Conservation (phyloP, 805 yeast genomes). For the Candida patagonica region DNA sequence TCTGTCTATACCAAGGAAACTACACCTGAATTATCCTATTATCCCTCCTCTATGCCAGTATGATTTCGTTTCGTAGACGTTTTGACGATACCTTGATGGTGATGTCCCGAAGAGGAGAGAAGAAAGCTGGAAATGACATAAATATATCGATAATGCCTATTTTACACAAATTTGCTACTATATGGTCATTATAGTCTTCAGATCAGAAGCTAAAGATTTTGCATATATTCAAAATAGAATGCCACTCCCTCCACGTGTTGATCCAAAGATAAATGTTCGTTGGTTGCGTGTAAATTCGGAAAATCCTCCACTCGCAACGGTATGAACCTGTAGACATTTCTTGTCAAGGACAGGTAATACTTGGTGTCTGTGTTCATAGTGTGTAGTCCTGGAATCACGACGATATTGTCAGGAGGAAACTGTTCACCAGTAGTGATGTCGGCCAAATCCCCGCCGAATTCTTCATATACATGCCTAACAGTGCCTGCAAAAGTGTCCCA, state of each 20-base stretch:
- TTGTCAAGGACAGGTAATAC: slow-evolving; percentile 53
- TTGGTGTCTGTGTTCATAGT: slow-evolving; percentile 67
- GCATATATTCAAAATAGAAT: slow-evolving; percentile 25
- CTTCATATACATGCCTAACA: slow-evolving; percentile 53
- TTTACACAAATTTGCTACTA: slow-evolving; percentile 1
- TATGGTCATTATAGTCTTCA: not conserved
- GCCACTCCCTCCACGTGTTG: slow-evolving; percentile 39
- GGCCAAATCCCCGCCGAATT: slow-evolving; percentile 28
- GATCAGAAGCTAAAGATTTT: slow-evolving; percentile 5
- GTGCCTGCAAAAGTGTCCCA: slow-evolving; percentile 58
- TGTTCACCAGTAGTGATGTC: slow-evolving; percentile 9
- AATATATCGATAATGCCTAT: not conserved
- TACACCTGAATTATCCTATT: too few relatives aligned
- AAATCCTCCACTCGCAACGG: slow-evolving; percentile 18
- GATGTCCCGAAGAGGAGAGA: too few relatives aligned
- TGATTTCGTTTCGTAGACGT: too few relatives aligned
- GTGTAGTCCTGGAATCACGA: slow-evolving; percentile 51
- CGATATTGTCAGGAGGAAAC: slow-evolving; percentile 29
- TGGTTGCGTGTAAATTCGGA: slow-evolving; percentile 45
- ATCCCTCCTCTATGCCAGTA: too few relatives aligned
- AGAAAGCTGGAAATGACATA: too few relatives aligned
- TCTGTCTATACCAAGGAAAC: too few relatives aligned
- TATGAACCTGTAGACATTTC: slow-evolving; percentile 48
- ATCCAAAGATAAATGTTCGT: slow-evolving; percentile 47
- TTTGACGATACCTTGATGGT: too few relatives aligned